Conservation (phyloP, 768 basidiomycete species). For the Lentinus brumalis region DNA sequence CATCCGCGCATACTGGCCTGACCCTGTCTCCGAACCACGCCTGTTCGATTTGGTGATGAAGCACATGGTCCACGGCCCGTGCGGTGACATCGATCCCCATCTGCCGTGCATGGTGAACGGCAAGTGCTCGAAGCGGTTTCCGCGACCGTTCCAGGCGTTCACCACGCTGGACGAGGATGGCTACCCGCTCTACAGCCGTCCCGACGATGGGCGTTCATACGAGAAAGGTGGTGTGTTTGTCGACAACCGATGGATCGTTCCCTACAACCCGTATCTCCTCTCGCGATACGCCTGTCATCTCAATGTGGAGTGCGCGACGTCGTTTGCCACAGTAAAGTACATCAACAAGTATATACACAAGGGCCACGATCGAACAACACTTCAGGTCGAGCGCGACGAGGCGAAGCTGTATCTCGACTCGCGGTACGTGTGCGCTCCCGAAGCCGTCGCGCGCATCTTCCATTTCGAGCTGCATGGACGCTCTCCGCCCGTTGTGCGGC, state of each 20-base stretch:
- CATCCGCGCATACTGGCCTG: slow-evolving; percentile 46
- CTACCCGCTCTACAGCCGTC: slow-evolving; percentile 41
- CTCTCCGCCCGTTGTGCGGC: slow-evolving; percentile 35
- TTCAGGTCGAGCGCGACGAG: slow-evolving; percentile 39
- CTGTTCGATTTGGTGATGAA: slow-evolving; percentile 43
- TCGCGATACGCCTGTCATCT: slow-evolving; percentile 49
- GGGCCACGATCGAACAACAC: slow-evolving; percentile 42
- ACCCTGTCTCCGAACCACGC: slow-evolving; percentile 38
- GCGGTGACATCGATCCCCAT: slow-evolving; percentile 28
- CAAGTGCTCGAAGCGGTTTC: slow-evolving; percentile 46
- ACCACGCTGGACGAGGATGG: slow-evolving; percentile 43
- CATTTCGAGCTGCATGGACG: neutral
- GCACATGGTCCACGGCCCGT: slow-evolving; percentile 53
- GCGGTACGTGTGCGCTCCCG: slow-evolving; percentile 40
- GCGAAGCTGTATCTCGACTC: slow-evolving; percentile 37
- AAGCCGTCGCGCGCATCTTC: slow-evolving; percentile 38
- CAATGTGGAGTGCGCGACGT: slow-evolving; percentile 47
- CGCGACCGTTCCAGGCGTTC: slow-evolving; percentile 37
- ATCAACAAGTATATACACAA: slow-evolving; percentile 54
- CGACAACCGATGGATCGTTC: slow-evolving; percentile 45
- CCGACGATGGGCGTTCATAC: slow-evolving; percentile 34
- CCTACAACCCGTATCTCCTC: slow-evolving; percentile 39
- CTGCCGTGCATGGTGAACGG: slow-evolving; percentile 44
- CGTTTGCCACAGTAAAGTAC: slow-evolving; percentile 46
- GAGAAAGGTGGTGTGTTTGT: slow-evolving; percentile 29